Conservation (phyloP, 306 rosid genomes). For the Mucuna pruriens region DNA sequence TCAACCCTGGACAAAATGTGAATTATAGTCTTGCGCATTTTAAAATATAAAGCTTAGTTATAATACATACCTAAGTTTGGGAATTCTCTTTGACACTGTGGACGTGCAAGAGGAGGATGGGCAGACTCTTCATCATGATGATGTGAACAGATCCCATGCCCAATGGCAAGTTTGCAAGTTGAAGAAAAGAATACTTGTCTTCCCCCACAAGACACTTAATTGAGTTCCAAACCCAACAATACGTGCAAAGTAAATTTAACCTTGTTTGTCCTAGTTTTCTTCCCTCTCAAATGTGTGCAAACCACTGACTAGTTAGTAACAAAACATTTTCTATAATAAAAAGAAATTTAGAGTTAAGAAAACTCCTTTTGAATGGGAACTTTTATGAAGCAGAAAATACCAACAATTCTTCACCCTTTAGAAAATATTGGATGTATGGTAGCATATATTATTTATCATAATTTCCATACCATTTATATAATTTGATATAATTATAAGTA, state of each 20-base stretch:
- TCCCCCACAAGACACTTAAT: constrained; percentile 44
- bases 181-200: constrained; percentile 71
- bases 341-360: constrained; percentile 16
- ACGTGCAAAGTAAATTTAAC: constrained; percentile 70
- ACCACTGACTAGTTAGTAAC: not conserved
- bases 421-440: not conserved
- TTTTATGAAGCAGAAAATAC: constrained; percentile 62
- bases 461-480: not conserved
- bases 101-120: too few relatives aligned
- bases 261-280: constrained; percentile 50
- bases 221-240: constrained; percentile 56
- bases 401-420: constrained; percentile 16
- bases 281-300: constrained; percentile 58
- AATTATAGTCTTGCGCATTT: too few relatives aligned
- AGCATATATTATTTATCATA: constrained; percentile 21
- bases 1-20: too few relatives aligned
- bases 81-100: too few relatives aligned
- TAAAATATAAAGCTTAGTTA: too few relatives aligned
- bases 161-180: constrained; percentile 36
- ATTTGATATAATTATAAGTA: too few relatives aligned
- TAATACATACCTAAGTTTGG: too few relatives aligned
- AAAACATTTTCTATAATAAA: constrained; percentile 36
- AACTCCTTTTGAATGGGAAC: constrained; percentile 50
- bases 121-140: too few relatives aligned
- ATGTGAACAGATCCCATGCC: constrained; percentile 39